Percentiles rank a stretch among this genome's conserved stretches.
phyloP scores from a whole-genome alignment of 495 filamentous ascomycete genomes.

The Penicillium canescens region DNA sequence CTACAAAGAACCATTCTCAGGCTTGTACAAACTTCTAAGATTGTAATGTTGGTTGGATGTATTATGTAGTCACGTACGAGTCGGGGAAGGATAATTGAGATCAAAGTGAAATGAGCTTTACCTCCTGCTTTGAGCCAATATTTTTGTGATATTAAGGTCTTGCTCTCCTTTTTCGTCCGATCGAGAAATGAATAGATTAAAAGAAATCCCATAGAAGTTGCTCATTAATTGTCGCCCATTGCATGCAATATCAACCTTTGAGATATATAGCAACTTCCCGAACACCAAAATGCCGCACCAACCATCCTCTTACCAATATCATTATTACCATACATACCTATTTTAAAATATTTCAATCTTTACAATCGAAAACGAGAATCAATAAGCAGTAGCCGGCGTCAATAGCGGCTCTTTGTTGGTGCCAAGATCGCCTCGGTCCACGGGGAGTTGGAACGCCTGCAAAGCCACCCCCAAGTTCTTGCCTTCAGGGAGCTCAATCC shows the following conservation, averaged over 20 bases:
- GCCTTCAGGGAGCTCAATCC: neutral
- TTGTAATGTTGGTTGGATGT: neutral
- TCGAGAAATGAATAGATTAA: neutral
- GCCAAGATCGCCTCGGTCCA: slow-evolving; percentile 6
- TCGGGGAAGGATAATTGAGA: neutral
- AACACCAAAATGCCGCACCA: too few species aligned
- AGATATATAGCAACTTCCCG: too few species aligned
- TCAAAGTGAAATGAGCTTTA: neutral
- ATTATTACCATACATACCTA: too few species aligned
- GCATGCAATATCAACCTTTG: too few species aligned
- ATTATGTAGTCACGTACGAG: neutral
- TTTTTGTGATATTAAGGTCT: too few species aligned
- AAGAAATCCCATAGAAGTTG: too few species aligned
- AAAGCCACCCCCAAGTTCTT: too few species aligned
- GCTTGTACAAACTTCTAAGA: neutral
- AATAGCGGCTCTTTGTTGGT: slow-evolving; percentile 5
- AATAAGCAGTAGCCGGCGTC: slow-evolving; percentile 2
- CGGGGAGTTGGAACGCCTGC: neutral
- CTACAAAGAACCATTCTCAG: slow-evolving; percentile 20
- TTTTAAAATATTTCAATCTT: neutral
- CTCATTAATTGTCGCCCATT: too few species aligned
- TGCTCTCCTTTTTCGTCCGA: neutral
- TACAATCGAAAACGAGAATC: neutral
- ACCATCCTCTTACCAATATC: too few species aligned
- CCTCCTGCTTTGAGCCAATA: too few species aligned